Percentiles rank a stretch among this genome's conserved stretches.
Conservation (phyloP, 208 protist species). For the Leishmania major region DNA sequence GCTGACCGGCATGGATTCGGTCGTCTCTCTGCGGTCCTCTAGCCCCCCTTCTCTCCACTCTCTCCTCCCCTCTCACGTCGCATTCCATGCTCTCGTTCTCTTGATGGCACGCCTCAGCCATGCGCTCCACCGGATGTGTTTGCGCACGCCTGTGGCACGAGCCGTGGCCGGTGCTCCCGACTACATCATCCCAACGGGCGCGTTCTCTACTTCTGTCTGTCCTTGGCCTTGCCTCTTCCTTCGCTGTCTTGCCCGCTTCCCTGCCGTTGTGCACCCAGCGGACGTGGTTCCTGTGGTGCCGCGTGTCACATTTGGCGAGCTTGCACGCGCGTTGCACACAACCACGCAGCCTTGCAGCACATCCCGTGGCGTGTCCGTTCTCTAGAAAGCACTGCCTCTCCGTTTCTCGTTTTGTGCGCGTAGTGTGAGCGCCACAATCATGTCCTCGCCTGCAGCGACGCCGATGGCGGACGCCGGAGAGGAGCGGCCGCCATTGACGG, state of each 20-base stretch:
- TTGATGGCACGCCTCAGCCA: neutral
- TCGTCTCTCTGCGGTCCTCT: neutral
- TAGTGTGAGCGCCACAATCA: neutral
- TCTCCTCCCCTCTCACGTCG: neutral
- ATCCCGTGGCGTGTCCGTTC: neutral
- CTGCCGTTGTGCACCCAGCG: neutral
- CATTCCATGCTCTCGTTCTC: neutral
- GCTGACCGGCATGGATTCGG: neutral
- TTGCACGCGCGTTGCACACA: neutral
- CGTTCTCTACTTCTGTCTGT: neutral
- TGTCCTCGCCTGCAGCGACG: slow-evolving; percentile 3
- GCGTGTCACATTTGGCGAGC: neutral
- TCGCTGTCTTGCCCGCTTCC: neutral
- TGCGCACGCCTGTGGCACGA: neutral
- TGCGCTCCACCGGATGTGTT: neutral
- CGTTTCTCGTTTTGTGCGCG: neutral
- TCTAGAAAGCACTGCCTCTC: neutral
- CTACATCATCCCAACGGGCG: neutral
- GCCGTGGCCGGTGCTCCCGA: neutral
- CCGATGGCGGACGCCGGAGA: neutral
- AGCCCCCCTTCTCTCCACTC: neutral
- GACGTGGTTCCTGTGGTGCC: neutral
- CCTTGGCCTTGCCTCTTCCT: neutral
- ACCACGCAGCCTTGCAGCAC: neutral
- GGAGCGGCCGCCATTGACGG: neutral